Base-by-base conservation (phyloP, 768 basidiomycete genomes). In the Tylopilus plumbeoviolaceoides region DNA sequence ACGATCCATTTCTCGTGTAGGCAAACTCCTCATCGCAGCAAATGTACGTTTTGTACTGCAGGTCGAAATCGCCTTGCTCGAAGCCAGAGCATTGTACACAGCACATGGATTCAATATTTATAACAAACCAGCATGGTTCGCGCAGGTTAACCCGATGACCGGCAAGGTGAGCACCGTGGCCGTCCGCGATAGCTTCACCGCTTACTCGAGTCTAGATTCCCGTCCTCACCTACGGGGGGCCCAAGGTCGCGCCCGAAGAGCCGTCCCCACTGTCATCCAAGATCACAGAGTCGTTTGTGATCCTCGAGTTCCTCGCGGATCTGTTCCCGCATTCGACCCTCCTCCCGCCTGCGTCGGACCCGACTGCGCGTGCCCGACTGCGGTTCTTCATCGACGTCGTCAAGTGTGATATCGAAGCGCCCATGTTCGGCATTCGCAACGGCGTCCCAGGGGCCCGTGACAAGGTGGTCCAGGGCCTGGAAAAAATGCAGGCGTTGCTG, bases 91-190 rank as follows among this genome's bases (percentile, higher is more conserved):
- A 12, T 56, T 74, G 1, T 81, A 72, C 63, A 80, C 70, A 9
- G 66, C 76, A 4, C 80, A 68, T 48, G 77, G 83, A 57, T 75
- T 87, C 44, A 80, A 85, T 51, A 66, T 87, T 12, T 48, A 56
- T 56, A 81, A 82, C 69, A 88, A 86, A 67, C 84, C 84, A 1
- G 78, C 76, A 48, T 86, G 84, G 84, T 85, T 83, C 59, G 72
- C 78, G 0, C 73, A 80, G 52, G 76, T 84, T 23, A 88, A 87
- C 63, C 80, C 84, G 0, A 77, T 77, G 0, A 59, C 56, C 3
- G 78, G 78, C 67, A 86, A 84, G 75, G 84, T 83, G 63, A 61
- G 36, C 33, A 8, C n/a, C 17, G n/a, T n/a, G n/a, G 17, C 5
- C 36, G 4, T 8, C 12, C 36, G n/a, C 30, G 11, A 30, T 11